Evolutionary conservation across 768 basidiomycete species (phyloP).

Genomic region (Tubosaeta brunneosetosa): DNA sequence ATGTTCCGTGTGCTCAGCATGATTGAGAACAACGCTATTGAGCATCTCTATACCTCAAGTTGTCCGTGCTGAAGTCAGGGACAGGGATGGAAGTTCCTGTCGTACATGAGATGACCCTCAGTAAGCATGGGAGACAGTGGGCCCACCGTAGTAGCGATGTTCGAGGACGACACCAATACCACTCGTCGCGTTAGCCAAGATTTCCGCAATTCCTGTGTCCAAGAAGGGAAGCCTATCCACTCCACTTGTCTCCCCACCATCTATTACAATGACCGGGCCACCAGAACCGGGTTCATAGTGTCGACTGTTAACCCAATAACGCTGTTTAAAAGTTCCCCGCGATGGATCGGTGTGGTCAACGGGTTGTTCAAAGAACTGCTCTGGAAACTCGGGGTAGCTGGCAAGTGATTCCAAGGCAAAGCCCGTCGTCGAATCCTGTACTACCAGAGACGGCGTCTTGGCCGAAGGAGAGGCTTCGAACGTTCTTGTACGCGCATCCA

Average conservation of each 20-base stretch:
- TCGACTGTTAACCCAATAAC: slow-evolving; percentile 88
- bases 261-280: slow-evolving; percentile 85
- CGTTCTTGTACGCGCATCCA: slow-evolving; percentile 30
- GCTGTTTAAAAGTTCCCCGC: slow-evolving; percentile 69
- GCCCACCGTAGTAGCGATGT: slow-evolving; percentile 81
- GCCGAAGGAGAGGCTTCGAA: slow-evolving; percentile 11
- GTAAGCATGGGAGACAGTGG: background rate
- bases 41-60: slow-evolving; percentile 51
- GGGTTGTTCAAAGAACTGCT: slow-evolving; percentile 76
- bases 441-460: slow-evolving; percentile 15
- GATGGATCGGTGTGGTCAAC: slow-evolving; percentile 71
- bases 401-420: slow-evolving; percentile 6
- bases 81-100: slow-evolving; percentile 74
- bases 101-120: background rate
- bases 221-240: slow-evolving; percentile 50
- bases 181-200: slow-evolving; percentile 77
- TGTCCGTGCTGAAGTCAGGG: slow-evolving; percentile 72
- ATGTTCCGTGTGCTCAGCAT: background rate
- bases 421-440: slow-evolving; percentile 15
- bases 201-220: slow-evolving; percentile 82
- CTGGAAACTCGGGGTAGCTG: slow-evolving; percentile 41
- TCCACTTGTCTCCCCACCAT: slow-evolving; percentile 91
- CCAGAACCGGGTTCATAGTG: slow-evolving; percentile 68
- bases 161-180: slow-evolving; percentile 90
- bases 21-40: background rate